These are phyloP conservation scores for Lipomyces chichibuensis DNA, from an alignment of 805 yeast species.

Conservation along the genomic window DNA sequence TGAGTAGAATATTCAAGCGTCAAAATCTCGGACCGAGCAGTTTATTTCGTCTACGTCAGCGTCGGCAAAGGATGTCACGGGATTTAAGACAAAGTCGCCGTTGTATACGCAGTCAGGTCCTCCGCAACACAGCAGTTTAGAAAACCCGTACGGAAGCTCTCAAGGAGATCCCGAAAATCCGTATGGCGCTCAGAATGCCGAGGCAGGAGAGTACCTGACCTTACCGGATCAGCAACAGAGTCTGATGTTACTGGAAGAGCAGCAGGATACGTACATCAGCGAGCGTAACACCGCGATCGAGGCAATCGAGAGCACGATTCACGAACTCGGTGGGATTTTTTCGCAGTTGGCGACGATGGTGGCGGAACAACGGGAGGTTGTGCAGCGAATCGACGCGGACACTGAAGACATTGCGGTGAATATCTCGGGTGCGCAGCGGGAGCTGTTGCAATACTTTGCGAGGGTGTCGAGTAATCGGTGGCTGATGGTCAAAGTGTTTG, in stretches of 20 bases:
- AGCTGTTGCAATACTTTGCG: conserved; percentile 84
- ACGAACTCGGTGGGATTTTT: conserved; percentile 92
- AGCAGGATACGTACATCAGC: conserved; percentile 70
- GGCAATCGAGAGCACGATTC: conserved; percentile 94
- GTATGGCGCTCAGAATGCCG: conserved; percentile 33
- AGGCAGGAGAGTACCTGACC: conserved; percentile 58
- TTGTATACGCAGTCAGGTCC: conserved; percentile 37
- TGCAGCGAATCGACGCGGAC: conserved; percentile 91
- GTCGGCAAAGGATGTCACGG: conserved; percentile 36
- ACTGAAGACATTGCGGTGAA: conserved; percentile 91
- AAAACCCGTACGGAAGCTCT: conserved; percentile 30
- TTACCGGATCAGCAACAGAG: conserved; percentile 88
- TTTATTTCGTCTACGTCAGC: conserved; percentile 58
- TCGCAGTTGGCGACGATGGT: conserved; percentile 97
- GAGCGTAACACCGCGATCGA: conserved; percentile 90
- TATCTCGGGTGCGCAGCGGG: conserved; percentile 92
- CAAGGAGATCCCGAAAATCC: conserved; percentile 31
- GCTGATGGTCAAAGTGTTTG: conserved; percentile 87
- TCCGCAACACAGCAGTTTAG: conserved; percentile 20
- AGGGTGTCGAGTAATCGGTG: conserved; percentile 87
- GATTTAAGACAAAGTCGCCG: conserved; percentile 43
- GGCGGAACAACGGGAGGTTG: conserved; percentile 94
- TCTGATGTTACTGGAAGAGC: conserved; percentile 80
- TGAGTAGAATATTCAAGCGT: conserved; percentile 65
- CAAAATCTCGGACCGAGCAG: conserved; percentile 81